These are phyloP conservation scores for Neophaeococcomyces aloes DNA, from an alignment of 2,329 filamentous ascomycete species.

Conservation along the genomic window DNA sequence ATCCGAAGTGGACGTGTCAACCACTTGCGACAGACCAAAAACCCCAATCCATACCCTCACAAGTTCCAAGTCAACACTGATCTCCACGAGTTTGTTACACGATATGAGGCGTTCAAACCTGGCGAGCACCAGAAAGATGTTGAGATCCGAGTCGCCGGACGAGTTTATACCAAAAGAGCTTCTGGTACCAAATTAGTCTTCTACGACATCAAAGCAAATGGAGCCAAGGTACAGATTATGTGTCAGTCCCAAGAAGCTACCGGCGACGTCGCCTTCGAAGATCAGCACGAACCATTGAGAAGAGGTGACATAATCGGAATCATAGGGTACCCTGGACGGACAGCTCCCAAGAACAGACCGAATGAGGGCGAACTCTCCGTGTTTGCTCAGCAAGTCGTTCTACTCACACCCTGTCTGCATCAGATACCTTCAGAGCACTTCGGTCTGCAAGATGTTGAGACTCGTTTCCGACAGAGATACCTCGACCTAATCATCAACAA, in stretches of 20 bases:
- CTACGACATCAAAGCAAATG: conserved; percentile 73
- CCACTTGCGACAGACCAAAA: conserved; percentile 60
- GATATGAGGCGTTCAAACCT: conserved; percentile 70
- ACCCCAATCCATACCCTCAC: conserved; percentile 84
- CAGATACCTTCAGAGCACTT: conserved; percentile 83
- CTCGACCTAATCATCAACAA: conserved; percentile 98
- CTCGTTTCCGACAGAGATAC: conserved; percentile 84
- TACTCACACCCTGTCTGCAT: conserved; percentile 85
- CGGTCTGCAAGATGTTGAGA: conserved; percentile 91
- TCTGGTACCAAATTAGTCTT: conserved; percentile 80
- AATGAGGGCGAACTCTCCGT: conserved; percentile 81
- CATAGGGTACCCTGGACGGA: conserved; percentile 72
- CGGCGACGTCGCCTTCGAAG: conserved; percentile 61
- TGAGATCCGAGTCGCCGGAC: conserved; percentile 65
- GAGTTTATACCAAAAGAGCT: conserved; percentile 80
- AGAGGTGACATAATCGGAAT: conserved; percentile 90
- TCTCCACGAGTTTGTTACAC: conserved; percentile 64
- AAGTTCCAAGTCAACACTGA: conserved; percentile 82
- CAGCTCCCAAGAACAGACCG: conserved; percentile 75
- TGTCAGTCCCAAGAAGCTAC: conserved; percentile 73
- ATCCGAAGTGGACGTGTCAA: conserved; percentile 77
- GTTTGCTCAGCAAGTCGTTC: conserved; percentile 74
- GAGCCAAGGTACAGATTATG: conserved; percentile 77
- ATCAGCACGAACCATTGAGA: conserved; percentile 80
- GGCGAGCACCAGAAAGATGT: conserved; percentile 71